These are phyloP conservation scores for Ogataea pignaliae DNA, from an alignment of 805 yeast species.

Conservation along the genomic window DNA sequence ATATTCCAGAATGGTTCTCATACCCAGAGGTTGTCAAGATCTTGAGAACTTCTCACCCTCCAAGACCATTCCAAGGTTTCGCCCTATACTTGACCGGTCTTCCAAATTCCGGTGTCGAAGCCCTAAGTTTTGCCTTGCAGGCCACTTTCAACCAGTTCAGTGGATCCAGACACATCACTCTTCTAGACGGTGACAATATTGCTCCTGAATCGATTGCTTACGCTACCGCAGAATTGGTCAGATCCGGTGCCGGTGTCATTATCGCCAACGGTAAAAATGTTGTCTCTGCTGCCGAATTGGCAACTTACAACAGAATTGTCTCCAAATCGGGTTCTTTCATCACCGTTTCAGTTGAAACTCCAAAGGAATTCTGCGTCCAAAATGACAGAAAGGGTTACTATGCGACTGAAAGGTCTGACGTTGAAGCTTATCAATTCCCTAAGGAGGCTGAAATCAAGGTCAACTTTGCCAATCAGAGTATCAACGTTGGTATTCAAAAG, in stretches of 20 bases:
- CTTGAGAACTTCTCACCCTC: slow-evolving; percentile 88
- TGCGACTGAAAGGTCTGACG: slow-evolving; percentile 40
- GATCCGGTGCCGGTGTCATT: slow-evolving; percentile 91
- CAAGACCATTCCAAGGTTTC: slow-evolving; percentile 86
- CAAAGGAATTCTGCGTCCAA: slow-evolving; percentile 39
- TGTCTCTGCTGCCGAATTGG: slow-evolving; percentile 39
- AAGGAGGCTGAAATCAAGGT: slow-evolving; percentile 54
- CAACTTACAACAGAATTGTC: slow-evolving; percentile 37
- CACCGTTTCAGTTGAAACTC: slow-evolving; percentile 47
- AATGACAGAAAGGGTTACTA: slow-evolving; percentile 50
- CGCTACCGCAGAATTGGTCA: slow-evolving; percentile 69
- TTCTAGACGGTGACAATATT: slow-evolving; percentile 35
- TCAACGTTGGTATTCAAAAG: slow-evolving; percentile 69
- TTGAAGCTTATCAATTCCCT: slow-evolving; percentile 45
- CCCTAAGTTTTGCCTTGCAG: slow-evolving; percentile 77
- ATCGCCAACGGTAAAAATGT: slow-evolving; percentile 48
- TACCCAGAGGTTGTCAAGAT: slow-evolving; percentile 94
- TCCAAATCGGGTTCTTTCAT: slow-evolving; percentile 49
- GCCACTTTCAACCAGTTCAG: slow-evolving; percentile 86
- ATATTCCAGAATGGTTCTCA: slow-evolving; percentile 95
- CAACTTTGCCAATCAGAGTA: slow-evolving; percentile 49
- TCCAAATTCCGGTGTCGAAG: slow-evolving; percentile 55
- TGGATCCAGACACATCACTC: slow-evolving; percentile 76
- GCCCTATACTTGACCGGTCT: slow-evolving; percentile 63
- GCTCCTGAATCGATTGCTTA: slow-evolving; percentile 45